phyloP scores from a whole-genome alignment of 2,329 filamentous ascomycete species.

The Aspergillus sp. region DNA sequence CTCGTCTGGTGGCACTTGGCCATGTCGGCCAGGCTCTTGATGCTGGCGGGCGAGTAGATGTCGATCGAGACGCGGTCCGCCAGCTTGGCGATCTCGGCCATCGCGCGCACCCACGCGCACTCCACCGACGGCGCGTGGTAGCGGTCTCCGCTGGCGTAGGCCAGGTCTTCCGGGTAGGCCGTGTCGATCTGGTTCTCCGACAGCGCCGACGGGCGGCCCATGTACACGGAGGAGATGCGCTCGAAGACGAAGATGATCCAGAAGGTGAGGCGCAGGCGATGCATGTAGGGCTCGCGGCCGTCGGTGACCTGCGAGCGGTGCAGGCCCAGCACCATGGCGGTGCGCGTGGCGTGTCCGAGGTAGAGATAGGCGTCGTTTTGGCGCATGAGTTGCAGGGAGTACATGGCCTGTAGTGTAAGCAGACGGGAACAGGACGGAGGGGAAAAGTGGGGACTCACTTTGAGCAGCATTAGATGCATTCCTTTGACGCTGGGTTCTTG shows the following conservation, averaged over 20 bases:
- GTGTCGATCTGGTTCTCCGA: slow-evolving; percentile 14
- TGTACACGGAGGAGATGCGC: slow-evolving; percentile 11
- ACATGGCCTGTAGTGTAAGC: slow-evolving; percentile 10
- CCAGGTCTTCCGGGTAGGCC: slow-evolving; percentile 12
- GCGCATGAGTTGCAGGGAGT: slow-evolving; percentile 15
- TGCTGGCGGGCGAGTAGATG: slow-evolving; percentile 13
- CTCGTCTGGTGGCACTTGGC: slow-evolving; percentile 5
- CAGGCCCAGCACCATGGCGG: slow-evolving; percentile 12
- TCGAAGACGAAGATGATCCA: slow-evolving; percentile 13
- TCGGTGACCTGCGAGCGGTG: slow-evolving; percentile 15
- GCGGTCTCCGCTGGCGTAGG: neutral
- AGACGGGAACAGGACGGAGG: neutral
- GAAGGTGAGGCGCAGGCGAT: slow-evolving; percentile 12
- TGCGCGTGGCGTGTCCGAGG: slow-evolving; percentile 14
- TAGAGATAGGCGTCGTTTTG: slow-evolving; percentile 17
- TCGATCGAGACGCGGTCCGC: slow-evolving; percentile 11
- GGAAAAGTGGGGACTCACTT: neutral
- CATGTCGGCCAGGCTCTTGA: slow-evolving; percentile 3
- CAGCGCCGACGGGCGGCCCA: slow-evolving; percentile 13
- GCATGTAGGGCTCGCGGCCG: slow-evolving; percentile 8
- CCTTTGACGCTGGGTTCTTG: slow-evolving; percentile 10
- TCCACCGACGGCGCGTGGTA: slow-evolving; percentile 4
- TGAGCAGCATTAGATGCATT: slow-evolving; percentile 13
- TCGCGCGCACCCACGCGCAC: slow-evolving; percentile 10
- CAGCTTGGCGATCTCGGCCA: slow-evolving; percentile 12